Percentiles rank a stretch among this genome's conserved stretches.
Conservation (phyloP, 208 protist genomes). For the Crithidia thermophila region DNA sequence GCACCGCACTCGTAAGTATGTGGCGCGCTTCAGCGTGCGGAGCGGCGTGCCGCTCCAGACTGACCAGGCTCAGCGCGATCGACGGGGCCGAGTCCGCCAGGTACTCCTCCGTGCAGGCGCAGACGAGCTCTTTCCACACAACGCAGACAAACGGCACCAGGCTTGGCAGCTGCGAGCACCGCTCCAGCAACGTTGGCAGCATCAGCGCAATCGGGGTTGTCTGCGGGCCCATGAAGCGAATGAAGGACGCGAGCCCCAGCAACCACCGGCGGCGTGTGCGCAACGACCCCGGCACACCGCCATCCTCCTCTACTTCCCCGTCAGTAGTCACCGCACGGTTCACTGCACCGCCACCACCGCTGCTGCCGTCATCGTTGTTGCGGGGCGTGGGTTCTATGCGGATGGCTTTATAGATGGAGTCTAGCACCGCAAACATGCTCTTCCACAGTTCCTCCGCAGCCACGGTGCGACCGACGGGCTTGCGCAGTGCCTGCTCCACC, state of each 20-base stretch:
- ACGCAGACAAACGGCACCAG: constrained; percentile 47
- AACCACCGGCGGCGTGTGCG: constrained; percentile 66
- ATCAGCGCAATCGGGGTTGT: constrained; percentile 80
- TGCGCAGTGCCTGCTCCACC: constrained; percentile 24
- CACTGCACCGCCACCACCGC: not conserved
- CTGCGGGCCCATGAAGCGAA: constrained; percentile 67
- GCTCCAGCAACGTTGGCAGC: constrained; percentile 72
- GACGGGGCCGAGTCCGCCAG: constrained; percentile 62
- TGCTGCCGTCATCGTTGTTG: constrained; percentile 14
- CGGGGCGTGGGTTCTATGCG: constrained; percentile 28
- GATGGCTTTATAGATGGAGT: constrained; percentile 42
- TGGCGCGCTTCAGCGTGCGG: constrained; percentile 25
- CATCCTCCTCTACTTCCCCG: not conserved
- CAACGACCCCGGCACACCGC: constrained; percentile 22
- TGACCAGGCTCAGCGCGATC: constrained; percentile 77
- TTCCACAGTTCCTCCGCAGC: constrained; percentile 37
- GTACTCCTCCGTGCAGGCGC: constrained; percentile 66
- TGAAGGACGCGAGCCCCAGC: constrained; percentile 58
- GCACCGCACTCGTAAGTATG: constrained; percentile 41
- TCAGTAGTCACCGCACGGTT: not conserved
- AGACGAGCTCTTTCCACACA: constrained; percentile 73
- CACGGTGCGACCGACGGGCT: constrained; percentile 23
- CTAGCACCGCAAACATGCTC: constrained; percentile 40
- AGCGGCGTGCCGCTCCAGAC: constrained; percentile 49
- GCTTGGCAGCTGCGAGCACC: constrained; percentile 35